phyloP scores from a whole-genome alignment of 2,329 filamentous ascomycete genomes.

The Seiridium cupressi region DNA sequence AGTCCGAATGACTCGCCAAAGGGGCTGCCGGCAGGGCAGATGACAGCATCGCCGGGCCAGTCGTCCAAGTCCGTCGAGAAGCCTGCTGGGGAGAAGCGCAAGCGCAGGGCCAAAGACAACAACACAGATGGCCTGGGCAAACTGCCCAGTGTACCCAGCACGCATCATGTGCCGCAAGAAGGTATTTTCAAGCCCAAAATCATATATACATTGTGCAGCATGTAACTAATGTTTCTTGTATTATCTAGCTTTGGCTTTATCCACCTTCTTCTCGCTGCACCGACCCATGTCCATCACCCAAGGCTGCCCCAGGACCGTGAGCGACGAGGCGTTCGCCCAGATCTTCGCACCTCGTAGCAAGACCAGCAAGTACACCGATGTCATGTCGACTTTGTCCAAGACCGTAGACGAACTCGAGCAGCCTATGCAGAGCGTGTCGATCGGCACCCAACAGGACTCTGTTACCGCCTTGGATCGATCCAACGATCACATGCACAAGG shows the following conservation, averaged over 20 bases:
- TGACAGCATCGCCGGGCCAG: conserved; percentile 43
- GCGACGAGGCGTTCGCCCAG: conserved; percentile 73
- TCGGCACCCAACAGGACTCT: conserved; percentile 24
- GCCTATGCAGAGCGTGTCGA: conserved; percentile 52
- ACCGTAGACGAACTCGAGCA: conserved; percentile 60
- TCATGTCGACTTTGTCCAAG: conserved; percentile 65
- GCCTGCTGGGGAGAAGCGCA: conserved; percentile 52
- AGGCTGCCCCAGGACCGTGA: conserved; percentile 71
- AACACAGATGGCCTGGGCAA: conserved; percentile 49
- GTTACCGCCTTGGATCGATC: conserved; percentile 31
- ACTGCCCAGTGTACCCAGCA: conserved; percentile 73
- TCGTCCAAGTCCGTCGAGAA: conserved; percentile 37
- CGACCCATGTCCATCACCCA: conserved; percentile 87
- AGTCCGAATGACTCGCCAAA: conserved; percentile 56
- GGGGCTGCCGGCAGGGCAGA: conserved; percentile 47
- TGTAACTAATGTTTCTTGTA: conserved; percentile 13
- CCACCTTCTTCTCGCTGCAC: conserved; percentile 94
- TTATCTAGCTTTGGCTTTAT: conserved; percentile 74
- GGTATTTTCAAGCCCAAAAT: conserved; percentile 41
- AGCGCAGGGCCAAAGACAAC: conserved; percentile 56
- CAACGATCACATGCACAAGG: conserved; percentile 46
- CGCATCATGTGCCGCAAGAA: conserved; percentile 67
- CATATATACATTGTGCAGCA: conserved; percentile 3
- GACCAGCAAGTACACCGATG: conserved; percentile 52
- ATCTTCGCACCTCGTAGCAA: conserved; percentile 69